phyloP scores from a whole-genome alignment of 805 yeast genomes.

The Cyberlindnera sargentensis region DNA sequence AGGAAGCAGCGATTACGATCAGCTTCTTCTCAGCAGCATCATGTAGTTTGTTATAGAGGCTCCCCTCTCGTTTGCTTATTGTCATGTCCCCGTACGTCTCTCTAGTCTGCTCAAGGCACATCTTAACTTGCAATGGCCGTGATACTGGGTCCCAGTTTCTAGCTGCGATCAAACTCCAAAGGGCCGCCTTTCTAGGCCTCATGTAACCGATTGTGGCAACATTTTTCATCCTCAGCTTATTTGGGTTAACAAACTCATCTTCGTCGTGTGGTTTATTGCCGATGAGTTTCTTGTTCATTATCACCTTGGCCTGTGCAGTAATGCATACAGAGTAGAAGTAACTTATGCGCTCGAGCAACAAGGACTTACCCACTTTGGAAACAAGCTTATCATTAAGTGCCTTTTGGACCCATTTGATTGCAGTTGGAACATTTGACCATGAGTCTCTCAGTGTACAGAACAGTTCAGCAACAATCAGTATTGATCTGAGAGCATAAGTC shows the following conservation, averaged over 20 bases:
- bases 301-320: constrained; percentile 30
- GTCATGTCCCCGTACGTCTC: constrained; percentile 22
- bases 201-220: constrained; percentile 45
- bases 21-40: background rate
- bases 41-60: constrained; percentile 11
- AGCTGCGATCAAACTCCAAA: constrained; percentile 73
- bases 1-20: too few species aligned
- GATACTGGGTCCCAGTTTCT: constrained; percentile 50
- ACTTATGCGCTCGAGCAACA: constrained; percentile 47
- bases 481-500: constrained; percentile 63
- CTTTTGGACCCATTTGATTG: constrained; percentile 37
- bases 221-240: constrained; percentile 30
- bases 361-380: constrained; percentile 40
- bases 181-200: constrained; percentile 63
- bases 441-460: constrained; percentile 38
- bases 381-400: constrained; percentile 39
- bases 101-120: constrained; percentile 25
- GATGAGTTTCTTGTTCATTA: constrained; percentile 21
- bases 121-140: constrained; percentile 23
- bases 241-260: constrained; percentile 23
- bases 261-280: constrained; percentile 7
- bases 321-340: constrained; percentile 42
- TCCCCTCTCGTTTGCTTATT: constrained; percentile 18
- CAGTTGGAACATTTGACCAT: constrained; percentile 36
- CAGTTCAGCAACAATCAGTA: constrained; percentile 65